phyloP scores from a whole-genome alignment of 2,329 filamentous ascomycete genomes.

The Ceratocystis lukuohia region DNA sequence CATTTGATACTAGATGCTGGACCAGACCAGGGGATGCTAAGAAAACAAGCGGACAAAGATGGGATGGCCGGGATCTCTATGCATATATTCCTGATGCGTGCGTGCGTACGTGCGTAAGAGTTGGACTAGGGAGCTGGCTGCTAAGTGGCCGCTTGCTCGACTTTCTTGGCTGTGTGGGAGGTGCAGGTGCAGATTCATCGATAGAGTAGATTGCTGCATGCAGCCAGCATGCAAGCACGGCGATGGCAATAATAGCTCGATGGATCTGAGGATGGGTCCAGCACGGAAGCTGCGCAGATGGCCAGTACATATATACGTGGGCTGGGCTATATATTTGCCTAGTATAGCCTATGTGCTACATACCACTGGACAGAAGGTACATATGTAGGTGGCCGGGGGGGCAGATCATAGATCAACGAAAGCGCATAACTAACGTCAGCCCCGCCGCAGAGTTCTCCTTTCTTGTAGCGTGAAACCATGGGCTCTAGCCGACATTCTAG shows the following conservation, averaged over 20 bases:
- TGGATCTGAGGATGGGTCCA: background rate
- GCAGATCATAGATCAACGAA: background rate
- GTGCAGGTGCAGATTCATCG: background rate
- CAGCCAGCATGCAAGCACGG: background rate
- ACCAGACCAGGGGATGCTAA: too few species aligned
- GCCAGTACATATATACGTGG: background rate
- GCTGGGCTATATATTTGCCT: background rate
- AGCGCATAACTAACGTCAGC: background rate
- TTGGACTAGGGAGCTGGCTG: background rate
- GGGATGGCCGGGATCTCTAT: background rate
- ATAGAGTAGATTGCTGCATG: background rate
- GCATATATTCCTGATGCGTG: background rate
- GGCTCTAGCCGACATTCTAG: background rate
- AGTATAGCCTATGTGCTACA: background rate
- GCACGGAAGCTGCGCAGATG: background rate
- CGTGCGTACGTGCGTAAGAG: background rate
- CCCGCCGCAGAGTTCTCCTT: background rate
- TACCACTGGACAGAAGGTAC: background rate
- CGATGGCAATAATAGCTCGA: too few species aligned
- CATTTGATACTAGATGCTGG: too few species aligned
- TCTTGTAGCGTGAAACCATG: background rate
- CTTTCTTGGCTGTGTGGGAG: background rate
- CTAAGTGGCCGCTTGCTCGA: background rate
- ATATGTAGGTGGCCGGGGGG: background rate
- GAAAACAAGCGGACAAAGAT: too few species aligned